Base-by-base conservation (phyloP, 2,329 filamentous ascomycete genomes). In the Fusarium musae region DNA sequence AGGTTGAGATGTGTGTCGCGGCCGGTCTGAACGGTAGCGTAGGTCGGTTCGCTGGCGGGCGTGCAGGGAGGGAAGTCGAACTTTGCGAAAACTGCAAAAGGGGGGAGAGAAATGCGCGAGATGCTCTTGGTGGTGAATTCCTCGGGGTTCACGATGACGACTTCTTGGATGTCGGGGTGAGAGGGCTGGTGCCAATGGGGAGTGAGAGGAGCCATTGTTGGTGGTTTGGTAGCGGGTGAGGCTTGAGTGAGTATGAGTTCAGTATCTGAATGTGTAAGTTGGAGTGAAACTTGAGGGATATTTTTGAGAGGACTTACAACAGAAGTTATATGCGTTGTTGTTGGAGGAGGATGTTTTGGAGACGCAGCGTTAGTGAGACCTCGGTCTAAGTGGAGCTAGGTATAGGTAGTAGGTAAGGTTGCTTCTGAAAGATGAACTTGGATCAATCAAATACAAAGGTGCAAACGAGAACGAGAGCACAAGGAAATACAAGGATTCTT, bases 41-140 rank as follows among this genome's bases (percentile, higher is more conserved):
- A 92, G 16, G 88, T 91, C 6, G 89, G 84, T 69, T 86, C 84
- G 6, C 84, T 80, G 57, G 87, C 87, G n/a, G 83, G 78, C 23
- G 87, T 88, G 78, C 89, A 90, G 6, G 90, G 87, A 42, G 92
- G 91, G 73, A 91, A 92, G 42, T 84, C 84, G 79, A 94, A 82
- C 79, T 91, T 91, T 59, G 92, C 91, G 69, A 89, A 93, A 53
- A 93, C 82, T 40, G 87, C 89, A 81, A 92, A 92, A 5, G 90
- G 88, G 4, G 90, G 85, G 49, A 92, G 82, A 23, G 83, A 75
- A 63, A 88, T 81, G 70, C 82, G 86, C 44, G 90, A 90, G 72
- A 89, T 78, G 78, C 88, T 90, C 81, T 90, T 90, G 70, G 89
- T 88, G 70, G 86, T 87, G 82, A 88, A 92, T 67, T 86, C 85